A percentile compares a stretch with the other conserved stretches of the same genome.
Evolutionary conservation across 192 early-diverging fungal genomes (phyloP).

Genomic region (Backusella tarrabulga): DNA sequence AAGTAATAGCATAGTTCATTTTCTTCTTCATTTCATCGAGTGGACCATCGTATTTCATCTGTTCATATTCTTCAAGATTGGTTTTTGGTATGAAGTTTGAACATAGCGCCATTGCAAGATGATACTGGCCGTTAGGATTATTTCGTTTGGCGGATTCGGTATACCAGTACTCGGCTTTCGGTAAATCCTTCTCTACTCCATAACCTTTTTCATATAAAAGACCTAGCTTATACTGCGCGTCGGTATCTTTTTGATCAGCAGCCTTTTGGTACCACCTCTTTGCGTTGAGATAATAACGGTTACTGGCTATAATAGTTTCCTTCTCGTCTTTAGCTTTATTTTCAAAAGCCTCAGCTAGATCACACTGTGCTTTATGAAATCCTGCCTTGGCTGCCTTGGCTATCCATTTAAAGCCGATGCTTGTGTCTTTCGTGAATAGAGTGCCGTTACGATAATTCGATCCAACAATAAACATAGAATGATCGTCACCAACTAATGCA

Average conservation of each 20-base stretch:
- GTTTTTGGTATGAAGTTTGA: neutral
- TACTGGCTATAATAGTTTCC: neutral
- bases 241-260: neutral
- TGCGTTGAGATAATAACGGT: neutral
- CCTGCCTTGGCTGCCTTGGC: neutral
- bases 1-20: neutral
- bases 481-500: neutral
- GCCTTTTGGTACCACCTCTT: neutral
- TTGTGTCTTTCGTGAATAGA: neutral
- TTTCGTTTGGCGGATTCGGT: neutral
- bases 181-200: neutral
- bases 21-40: neutral
- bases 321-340: neutral
- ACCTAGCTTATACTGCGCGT: neutral
- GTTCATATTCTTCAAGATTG: neutral
- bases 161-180: neutral
- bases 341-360: neutral
- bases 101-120: neutral
- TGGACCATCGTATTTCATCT: neutral
- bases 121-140: neutral
- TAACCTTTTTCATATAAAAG: neutral
- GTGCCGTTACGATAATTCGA: neutral
- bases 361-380: neutral
- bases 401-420: neutral
- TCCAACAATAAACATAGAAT: neutral